Base-by-base conservation (phyloP, 768 basidiomycete species). In the Sporobolomyces phaffii region DNA sequence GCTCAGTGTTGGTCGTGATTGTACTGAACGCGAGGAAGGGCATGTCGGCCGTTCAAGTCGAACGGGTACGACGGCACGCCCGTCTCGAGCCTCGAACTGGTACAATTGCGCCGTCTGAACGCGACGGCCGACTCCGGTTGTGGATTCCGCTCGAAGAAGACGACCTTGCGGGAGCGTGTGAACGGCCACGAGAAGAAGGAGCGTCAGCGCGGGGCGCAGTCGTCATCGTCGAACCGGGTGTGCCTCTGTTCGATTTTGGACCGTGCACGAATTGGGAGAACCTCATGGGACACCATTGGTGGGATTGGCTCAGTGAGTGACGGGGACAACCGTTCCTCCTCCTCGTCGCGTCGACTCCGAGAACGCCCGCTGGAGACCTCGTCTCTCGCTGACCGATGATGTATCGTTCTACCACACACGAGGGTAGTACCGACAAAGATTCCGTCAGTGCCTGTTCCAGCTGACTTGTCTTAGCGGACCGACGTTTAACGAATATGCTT, bases 171-270 rank as follows among this genome's bases (percentile, higher is more conserved):
- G 60, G 64, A 15, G 56, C 54, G 38, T 38, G 9, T 38, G n/a
- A n/a, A n/a, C n/a, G n/a, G n/a, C n/a, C n/a, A n/a, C n/a, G n/a
- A n/a, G n/a, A n/a, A n/a, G n/a, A n/a, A n/a, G n/a, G n/a, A n/a
- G n/a, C n/a, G n/a, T n/a, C n/a, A n/a, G n/a, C n/a, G n/a, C n/a
- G n/a, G 38, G 38, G 38, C 17, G 38, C 38, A 3, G 34, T 63
- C 7, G 49, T 70, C 0, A 10, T 44, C 9, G 61, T 70, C 24
- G 64, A 70, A 7, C 64, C 69, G 1, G 47, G 49, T 29, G 14
- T 36, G 1, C 61, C 61, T 10, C 45, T 70, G 9, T 70, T 38
- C 41, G 69, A 70, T 43, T 47, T 65, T n/a, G 69, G 69, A 2
- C 20, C 50, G n/a, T 40, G 8, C 22, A 31, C 54, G 61, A 70